Evolutionary conservation across 2,329 filamentous ascomycete species (phyloP), one percentile per base, ranked within the genome.

Genomic region (Nigrospora oryzae): DNA sequence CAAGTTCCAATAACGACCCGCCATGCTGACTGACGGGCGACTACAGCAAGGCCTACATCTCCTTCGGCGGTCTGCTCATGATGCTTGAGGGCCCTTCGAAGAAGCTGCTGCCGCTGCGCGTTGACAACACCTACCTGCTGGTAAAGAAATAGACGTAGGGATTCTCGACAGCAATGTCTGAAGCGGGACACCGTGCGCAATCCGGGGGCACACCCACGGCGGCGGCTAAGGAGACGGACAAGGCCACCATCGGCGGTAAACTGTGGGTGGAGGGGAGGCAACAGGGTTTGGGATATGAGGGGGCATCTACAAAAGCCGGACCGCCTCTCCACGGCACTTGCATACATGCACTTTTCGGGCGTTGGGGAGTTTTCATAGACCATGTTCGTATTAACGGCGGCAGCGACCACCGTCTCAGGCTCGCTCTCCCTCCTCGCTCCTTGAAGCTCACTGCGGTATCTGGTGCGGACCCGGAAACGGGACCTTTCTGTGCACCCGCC

Each of bases 31-130:
- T 28, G 23, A 28, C 23, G 5, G 5, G 23, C 23, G 23, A 28
- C 15, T 13, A 36, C 55, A 97, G 91, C 63, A 94, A 95, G 64
- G 88, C 89, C 28, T 98, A 91, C 67, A 77, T 94, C 55, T 95
- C 89, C 1, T 98, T 96, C 58, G 93, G 93, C 40, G 93, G 93
- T 8, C 71, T 98, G 52, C 69, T 98, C 57, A 83, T 97, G 69
- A 89, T 85, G 57, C 76, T 98, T 45, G 86, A 95, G 59, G 93
- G 94, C 6, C 93, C 93, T 3, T 93, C 95, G 66, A 94, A 93
- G 75, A 96, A 95, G 73, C 79, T 98, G 51, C 94, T 86, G 32
- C 86, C 89, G 28, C 69, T 98, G 60, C 81, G 89, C 57, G 91
- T 96, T 58, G 93, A 98, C 64, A 84, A 95, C 61, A 82, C 94